Percentiles rank a stretch among this genome's conserved stretches.
These are phyloP conservation scores for Fusarium nodosum DNA, from an alignment of 2,329 filamentous ascomycete species.

Conservation along the genomic window DNA sequence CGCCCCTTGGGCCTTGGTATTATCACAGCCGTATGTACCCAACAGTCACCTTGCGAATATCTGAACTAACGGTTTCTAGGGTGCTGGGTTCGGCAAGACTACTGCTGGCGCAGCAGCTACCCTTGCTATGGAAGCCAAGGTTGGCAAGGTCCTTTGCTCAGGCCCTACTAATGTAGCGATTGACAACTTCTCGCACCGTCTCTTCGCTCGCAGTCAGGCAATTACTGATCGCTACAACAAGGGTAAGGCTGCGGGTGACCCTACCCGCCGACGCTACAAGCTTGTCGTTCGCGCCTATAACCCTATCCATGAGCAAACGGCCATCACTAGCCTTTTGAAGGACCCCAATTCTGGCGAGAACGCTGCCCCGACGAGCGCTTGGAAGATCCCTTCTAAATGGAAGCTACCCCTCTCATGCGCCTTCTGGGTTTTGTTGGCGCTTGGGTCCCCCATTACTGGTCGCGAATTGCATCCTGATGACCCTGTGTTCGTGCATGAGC, in stretches of 20 bases:
- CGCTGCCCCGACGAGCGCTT: neutral
- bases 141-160: slow-evolving; percentile 23
- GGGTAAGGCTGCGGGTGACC: neutral
- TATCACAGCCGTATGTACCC: slow-evolving; percentile 33
- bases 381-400: neutral
- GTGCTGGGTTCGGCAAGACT: slow-evolving; percentile 39
- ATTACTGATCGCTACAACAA: slow-evolving; percentile 4
- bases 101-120: neutral
- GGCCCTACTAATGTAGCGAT: slow-evolving; percentile 15
- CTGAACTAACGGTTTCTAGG: neutral
- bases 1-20: slow-evolving; percentile 24
- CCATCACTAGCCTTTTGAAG: slow-evolving; percentile 7
- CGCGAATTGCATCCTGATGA: neutral
- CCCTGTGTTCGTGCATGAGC: neutral
- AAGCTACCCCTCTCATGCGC: neutral
- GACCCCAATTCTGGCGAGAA: neutral
- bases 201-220: neutral
- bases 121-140: slow-evolving; percentile 13
- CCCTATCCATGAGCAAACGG: neutral
- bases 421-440: neutral
- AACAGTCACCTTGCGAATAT: neutral
- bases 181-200: slow-evolving; percentile 14
- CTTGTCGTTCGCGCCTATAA: slow-evolving; percentile 21
- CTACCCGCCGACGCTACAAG: neutral
- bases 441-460: neutral